Base-by-base conservation (phyloP, 495 filamentous ascomycete genomes). In the Zalerion maritima region DNA sequence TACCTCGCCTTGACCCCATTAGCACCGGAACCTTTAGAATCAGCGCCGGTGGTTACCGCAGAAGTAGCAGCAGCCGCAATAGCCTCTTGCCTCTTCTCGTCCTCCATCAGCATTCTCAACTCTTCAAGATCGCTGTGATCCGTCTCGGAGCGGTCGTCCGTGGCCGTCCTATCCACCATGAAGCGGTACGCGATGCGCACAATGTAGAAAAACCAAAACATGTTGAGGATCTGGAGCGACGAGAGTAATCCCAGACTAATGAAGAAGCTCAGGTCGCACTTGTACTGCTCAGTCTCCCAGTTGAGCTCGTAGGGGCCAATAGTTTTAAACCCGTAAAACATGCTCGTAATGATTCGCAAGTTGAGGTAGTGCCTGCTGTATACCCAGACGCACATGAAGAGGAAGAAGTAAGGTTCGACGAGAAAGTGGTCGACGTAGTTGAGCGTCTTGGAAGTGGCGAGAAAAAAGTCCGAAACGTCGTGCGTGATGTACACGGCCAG, bases 401-500 rank as follows among this genome's bases (percentile, higher is more conserved):
- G 35, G 45, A 61, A 69, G 58, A 85, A 96, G 59, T 86, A 96
- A 9, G 82, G 85, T 3, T 62, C 69, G 0, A 77, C 79, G 24
- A 92, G 61, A 28, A 62, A 54, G 22, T 76, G 72, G 44, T 92
- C 80, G 34, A 96, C 54, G 55, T 97, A 97, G 58, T 94, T 94
- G 30, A 97, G 68, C 1, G 75, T 75, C 59, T 96, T 96, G 28
- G 86, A 94, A 3, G 83, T 92, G 13, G 91, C 91, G 10, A 97
- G 65, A 71, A 97, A 97, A 55, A 96, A 94, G 47, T 97, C 89
- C 30, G 73, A 81, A 37, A 96, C 80, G 41, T 97, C 89, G 45
- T 93, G 84, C 13, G 89, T 96, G 36, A 94, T 85, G 50, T 93
- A 97, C 5, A 97, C 87, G 17, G 83, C 86, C 21, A 97, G 47